phyloP scores from a whole-genome alignment of 78 protist genomes.

The Monosiga brevicollis region DNA sequence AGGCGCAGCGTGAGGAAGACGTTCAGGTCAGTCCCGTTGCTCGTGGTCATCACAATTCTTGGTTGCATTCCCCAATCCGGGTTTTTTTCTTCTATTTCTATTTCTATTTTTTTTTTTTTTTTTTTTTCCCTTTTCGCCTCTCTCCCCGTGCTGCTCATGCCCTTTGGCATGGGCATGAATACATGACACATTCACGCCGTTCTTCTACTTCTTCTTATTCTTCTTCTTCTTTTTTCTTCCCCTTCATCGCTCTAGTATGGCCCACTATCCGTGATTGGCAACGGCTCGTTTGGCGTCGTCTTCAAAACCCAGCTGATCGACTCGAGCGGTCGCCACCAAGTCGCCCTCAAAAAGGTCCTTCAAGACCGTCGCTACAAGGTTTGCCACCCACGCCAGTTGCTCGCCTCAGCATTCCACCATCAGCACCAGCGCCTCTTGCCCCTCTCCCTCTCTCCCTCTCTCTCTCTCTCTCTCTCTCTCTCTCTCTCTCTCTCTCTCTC shows the following conservation, averaged over 20 bases:
- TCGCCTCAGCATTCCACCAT: too few species aligned
- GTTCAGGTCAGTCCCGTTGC: too few species aligned
- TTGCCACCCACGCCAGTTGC: not conserved
- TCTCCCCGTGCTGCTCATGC: not conserved
- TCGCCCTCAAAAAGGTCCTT: constrained; percentile 97
- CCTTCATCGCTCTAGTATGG: constrained; percentile 27
- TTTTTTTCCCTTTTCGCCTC: not conserved
- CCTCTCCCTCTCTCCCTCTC: not conserved
- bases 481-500: not conserved
- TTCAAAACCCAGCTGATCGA: constrained; percentile 65
- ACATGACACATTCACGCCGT: too few species aligned
- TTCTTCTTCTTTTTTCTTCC: not conserved
- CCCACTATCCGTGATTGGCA: constrained; percentile 79
- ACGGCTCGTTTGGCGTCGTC: constrained; percentile 98
- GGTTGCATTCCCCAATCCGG: not conserved
- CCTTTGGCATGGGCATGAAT: too few species aligned
- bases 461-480: not conserved
- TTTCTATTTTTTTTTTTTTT: not conserved
- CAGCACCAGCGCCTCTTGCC: too few species aligned
- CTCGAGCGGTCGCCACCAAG: constrained; percentile 29
- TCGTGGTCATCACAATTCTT: too few species aligned
- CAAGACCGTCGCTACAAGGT: constrained; percentile 97
- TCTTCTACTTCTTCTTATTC: not conserved
- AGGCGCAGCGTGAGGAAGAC: too few species aligned
- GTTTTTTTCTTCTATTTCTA: not conserved